These are phyloP conservation scores for Chaetomium strumarium DNA, from an alignment of 2,329 filamentous ascomycete genomes.

Conservation along the genomic window DNA sequence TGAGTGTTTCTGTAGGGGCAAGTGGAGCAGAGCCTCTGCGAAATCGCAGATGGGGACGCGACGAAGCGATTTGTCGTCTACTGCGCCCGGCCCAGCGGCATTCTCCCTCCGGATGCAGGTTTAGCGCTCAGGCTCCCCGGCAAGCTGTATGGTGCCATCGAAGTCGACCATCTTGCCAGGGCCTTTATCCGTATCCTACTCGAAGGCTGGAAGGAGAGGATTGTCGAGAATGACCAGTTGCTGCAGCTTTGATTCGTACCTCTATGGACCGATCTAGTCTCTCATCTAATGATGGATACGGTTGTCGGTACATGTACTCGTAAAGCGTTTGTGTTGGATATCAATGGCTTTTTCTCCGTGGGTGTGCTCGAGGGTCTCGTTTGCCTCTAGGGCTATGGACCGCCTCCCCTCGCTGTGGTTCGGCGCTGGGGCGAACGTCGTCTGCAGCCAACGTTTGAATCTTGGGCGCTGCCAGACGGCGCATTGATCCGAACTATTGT, in stretches of 20 bases:
- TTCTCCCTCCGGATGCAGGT: conserved; percentile 27
- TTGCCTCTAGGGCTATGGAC: not conserved
- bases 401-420: not conserved
- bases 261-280: not conserved
- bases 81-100: conserved; percentile 33
- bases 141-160: conserved; percentile 30
- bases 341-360: not conserved
- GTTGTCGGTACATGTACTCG: not conserved
- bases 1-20: conserved; percentile 25
- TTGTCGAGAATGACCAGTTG: conserved; percentile 29
- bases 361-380: not conserved
- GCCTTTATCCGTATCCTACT: conserved; percentile 33
- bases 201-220: conserved; percentile 32
- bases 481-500: too few species aligned
- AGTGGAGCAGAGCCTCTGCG: conserved; percentile 35
- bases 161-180: conserved; percentile 31
- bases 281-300: not conserved
- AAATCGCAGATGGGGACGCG: conserved; percentile 31
- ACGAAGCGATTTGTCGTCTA: conserved; percentile 30
- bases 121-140: conserved; percentile 27
- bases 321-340: not conserved
- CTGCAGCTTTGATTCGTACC: conserved; percentile 3
- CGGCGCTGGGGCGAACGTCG: too few species aligned
- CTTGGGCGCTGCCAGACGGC: too few species aligned
- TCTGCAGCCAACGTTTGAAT: too few species aligned